Evolutionary conservation across 805 yeast species (phyloP).

Genomic region (Yarrowia porcina): DNA sequence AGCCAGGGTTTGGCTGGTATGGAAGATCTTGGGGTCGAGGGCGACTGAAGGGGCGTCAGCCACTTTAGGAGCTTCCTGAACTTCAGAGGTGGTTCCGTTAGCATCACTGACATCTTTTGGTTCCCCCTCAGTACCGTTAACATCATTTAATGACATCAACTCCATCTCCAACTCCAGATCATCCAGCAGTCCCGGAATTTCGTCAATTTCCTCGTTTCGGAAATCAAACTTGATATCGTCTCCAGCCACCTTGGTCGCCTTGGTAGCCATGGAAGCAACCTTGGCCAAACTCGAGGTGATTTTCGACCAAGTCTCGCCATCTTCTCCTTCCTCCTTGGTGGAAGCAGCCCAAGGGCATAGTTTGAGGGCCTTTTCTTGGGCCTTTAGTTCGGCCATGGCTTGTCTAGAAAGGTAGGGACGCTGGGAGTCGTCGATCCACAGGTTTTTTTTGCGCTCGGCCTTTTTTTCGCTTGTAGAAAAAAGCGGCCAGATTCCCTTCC

Average conservation of each 20-base stretch:
- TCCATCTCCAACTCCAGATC: background rate
- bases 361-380: background rate
- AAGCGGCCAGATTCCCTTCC: background rate
- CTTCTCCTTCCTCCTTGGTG: background rate
- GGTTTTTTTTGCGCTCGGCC: background rate
- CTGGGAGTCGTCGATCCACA: background rate
- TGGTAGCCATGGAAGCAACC: background rate
- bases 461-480: too few relatives aligned
- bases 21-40: background rate
- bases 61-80: too few relatives aligned
- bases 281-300: background rate
- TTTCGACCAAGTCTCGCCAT: background rate
- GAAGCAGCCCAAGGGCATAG: constrained; percentile 4
- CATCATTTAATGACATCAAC: too few relatives aligned
- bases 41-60: too few relatives aligned
- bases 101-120: too few relatives aligned
- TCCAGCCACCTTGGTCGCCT: background rate
- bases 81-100: background rate
- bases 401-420: background rate
- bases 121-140: background rate
- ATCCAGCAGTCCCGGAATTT: background rate
- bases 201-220: background rate
- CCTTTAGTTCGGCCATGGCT: background rate
- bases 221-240: constrained; percentile 1
- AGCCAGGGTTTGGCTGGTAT: background rate